Evolutionary conservation across 805 yeast genomes (phyloP).

Genomic region (Teunomyces tritomae): DNA sequence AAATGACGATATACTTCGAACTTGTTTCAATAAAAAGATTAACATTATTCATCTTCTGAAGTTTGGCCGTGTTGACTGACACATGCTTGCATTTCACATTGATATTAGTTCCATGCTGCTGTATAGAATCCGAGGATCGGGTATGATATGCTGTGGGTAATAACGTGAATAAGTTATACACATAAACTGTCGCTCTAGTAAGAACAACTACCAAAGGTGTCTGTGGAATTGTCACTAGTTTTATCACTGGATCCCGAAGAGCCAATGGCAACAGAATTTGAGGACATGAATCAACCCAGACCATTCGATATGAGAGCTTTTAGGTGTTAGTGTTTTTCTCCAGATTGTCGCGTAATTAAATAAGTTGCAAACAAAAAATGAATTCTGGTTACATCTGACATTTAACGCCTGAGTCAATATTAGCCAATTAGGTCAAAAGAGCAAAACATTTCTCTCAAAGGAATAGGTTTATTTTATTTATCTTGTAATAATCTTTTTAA

Average conservation of each 20-base stretch:
- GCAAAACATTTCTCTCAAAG: not conserved
- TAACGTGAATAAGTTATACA: constrained; percentile 30
- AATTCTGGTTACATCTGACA: not conserved
- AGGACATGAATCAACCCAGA: constrained; percentile 36
- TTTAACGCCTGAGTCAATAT: no score
- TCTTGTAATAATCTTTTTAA: no score
- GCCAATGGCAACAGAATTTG: constrained; percentile 27
- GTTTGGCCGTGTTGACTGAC: constrained; percentile 34
- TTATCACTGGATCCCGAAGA: constrained; percentile 10
- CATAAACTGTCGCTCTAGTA: constrained; percentile 25
- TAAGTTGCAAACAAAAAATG: not conserved
- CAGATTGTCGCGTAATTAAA: not conserved
- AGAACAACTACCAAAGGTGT: constrained; percentile 27
- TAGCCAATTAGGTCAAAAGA: not conserved
- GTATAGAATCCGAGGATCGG: constrained; percentile 43
- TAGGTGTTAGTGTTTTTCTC: not conserved
- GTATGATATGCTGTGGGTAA: constrained; percentile 48
- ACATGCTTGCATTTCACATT: constrained; percentile 37
- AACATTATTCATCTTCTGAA: constrained; percentile 23
- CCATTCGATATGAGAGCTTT: constrained; percentile 20
- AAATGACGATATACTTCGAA: constrained; percentile 39
- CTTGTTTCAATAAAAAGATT: constrained; percentile 43
- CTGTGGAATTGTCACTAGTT: constrained; percentile 23
- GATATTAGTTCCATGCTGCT: constrained; percentile 46
- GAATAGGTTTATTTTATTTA: not conserved